A percentile compares a stretch with the other conserved stretches of the same genome.
Conservation (phyloP, 192 early-diverging fungal genomes). For the Coemansia pectinata region DNA sequence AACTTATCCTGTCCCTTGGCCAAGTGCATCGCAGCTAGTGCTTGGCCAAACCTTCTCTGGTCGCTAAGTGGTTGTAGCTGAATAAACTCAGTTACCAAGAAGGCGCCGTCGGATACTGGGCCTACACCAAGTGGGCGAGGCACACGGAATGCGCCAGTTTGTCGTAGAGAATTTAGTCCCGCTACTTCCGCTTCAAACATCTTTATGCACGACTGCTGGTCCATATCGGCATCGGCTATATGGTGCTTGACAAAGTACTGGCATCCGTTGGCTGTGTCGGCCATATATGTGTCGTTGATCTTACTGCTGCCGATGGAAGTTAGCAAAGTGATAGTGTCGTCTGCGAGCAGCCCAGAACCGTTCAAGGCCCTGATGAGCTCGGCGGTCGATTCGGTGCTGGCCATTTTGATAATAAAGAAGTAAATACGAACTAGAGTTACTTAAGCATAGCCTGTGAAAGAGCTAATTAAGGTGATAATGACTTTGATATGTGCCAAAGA, state of each 20-base stretch:
- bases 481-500: not conserved
- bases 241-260: slow-evolving; percentile 35
- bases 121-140: slow-evolving; percentile 19
- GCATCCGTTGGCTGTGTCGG: not conserved
- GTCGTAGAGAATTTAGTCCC: slow-evolving; percentile 23
- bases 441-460: not conserved
- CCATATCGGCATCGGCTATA: not conserved
- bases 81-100: slow-evolving; percentile 28
- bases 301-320: slow-evolving; percentile 5
- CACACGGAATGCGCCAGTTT: slow-evolving; percentile 17
- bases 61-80: slow-evolving; percentile 10
- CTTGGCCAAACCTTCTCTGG: slow-evolving; percentile 22
- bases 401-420: slow-evolving; percentile 1
- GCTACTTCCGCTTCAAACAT: slow-evolving; percentile 29
- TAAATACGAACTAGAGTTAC: not conserved
- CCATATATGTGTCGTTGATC: slow-evolving; percentile 13
- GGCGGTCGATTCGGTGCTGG: not conserved
- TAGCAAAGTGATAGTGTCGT: not conserved
- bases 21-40: slow-evolving; percentile 27
- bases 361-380: not conserved
- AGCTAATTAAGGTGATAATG: not conserved
- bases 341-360: not conserved
- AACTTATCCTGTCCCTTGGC: slow-evolving; percentile 17
- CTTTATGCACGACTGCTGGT: not conserved
- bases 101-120: slow-evolving; percentile 14